Percentiles rank a stretch among this genome's conserved stretches.
Conservation (phyloP, 1,139 yeast genomes). For the Candida frijolesensis region DNA sequence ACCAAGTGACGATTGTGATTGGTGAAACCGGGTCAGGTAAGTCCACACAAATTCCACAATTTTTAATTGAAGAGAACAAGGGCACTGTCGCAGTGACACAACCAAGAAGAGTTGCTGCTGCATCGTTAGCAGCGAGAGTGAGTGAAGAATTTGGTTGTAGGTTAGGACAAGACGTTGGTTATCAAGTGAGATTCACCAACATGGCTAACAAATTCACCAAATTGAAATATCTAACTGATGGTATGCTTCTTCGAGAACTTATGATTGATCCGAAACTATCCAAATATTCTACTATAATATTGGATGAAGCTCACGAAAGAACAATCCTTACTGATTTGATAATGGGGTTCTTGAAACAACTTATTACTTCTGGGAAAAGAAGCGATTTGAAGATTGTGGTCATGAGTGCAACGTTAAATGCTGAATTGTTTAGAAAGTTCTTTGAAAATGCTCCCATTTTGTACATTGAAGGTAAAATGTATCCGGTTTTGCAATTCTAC, state of each 20-base stretch:
- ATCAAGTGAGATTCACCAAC: constrained; percentile 90
- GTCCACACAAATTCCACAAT: constrained; percentile 96
- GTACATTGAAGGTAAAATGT: constrained; percentile 98
- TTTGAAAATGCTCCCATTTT: constrained; percentile 90
- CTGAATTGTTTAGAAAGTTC: constrained; percentile 89
- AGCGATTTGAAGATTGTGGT: constrained; percentile 88
- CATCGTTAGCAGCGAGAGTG: constrained; percentile 95
- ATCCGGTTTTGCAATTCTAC: constrained; percentile 94
- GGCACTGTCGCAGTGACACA: constrained; percentile 97
- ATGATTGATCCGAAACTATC: constrained; percentile 90
- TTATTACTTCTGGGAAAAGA: constrained; percentile 74
- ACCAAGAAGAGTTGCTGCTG: constrained; percentile 97
- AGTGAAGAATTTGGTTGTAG: constrained; percentile 95
- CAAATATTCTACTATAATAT: constrained; percentile 83
- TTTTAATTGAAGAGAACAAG: constrained; percentile 88
- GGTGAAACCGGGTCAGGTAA: constrained; percentile 99
- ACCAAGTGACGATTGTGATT: constrained; percentile 96
- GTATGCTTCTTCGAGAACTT: constrained; percentile 96
- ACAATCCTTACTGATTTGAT: constrained; percentile 94
- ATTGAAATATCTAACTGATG: constrained; percentile 96
- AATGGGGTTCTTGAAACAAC: constrained; percentile 91
- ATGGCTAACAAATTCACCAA: constrained; percentile 84
- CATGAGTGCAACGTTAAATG: constrained; percentile 98
- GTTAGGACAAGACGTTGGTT: constrained; percentile 92
- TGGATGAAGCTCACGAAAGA: constrained; percentile 98